Evolutionary conservation across 2,329 filamentous ascomycete species (phyloP), one percentile per base, ranked within the genome.

Genomic region (Cytospora piceae): DNA sequence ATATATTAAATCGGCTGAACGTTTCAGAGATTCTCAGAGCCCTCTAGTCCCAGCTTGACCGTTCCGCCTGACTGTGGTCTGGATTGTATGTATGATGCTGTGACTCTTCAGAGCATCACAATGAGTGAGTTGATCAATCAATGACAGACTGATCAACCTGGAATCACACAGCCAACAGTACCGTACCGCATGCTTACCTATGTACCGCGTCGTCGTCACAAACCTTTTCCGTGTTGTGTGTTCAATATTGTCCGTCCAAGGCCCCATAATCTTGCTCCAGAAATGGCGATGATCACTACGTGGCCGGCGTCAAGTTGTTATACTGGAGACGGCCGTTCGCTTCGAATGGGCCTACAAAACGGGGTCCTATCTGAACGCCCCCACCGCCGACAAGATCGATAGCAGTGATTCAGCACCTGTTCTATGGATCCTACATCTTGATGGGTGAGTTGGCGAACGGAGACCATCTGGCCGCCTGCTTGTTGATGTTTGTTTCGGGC

Each of bases 221-320:
- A 11, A 7, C 8, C 11, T 22, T 22, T n/a, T 22, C 8, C 9
- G 20, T 22, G 20, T 46, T n/a, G 2, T n/a, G 37, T 39, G 37
- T 17, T 39, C 12, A 17, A 15, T 39, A 12, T 15, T 39, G 20
- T 8, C n/a, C 42, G 42, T 22, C 20, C 8, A 22, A 9, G 42
- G 42, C 42, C n/a, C 42, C 42, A 46, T 46, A 34, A n/a, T 46
- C 42, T 46, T 46, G 42, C 42, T 22, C 42, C 42, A 46, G 20
- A 46, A 46, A 9, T 46, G 42, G 42, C 20, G 42, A 46, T 46
- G 42, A 46, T 46, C 42, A 46, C 42, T 46, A 46, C 42, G 42
- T 46, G 42, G 42, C 42, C 42, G 42, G 42, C 42, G 20, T 46
- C 42, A n/a, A 22, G 20, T 46, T 22, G 42, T 11, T 22, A 46